Percentiles rank a stretch among this genome's conserved stretches.
These are phyloP conservation scores for Domatiomyces globalis DNA, from an alignment of 2,329 filamentous ascomycete species.

Conservation along the genomic window DNA sequence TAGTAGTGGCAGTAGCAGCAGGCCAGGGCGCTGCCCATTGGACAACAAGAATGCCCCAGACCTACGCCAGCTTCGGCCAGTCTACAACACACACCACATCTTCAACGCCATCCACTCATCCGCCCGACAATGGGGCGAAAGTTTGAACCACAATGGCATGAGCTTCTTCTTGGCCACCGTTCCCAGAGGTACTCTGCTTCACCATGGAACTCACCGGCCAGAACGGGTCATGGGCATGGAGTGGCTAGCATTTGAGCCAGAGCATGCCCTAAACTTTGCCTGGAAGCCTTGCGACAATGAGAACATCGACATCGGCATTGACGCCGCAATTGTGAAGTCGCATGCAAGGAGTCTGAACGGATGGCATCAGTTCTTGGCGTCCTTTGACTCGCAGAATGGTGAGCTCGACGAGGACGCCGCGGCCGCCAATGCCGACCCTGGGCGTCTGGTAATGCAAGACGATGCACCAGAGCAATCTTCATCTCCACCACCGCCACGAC, in stretches of 20 bases:
- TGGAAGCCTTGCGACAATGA: conserved; percentile 8
- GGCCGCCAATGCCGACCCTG: not conserved
- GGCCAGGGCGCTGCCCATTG: too few relatives aligned
- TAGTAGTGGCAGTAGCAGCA: not conserved
- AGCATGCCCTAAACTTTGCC: conserved; percentile 57
- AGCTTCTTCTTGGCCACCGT: conserved; percentile 53
- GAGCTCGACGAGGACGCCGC: too few relatives aligned
- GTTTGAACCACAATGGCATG: conserved; percentile 62
- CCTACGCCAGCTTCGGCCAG: not conserved
- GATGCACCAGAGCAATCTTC: too few relatives aligned
- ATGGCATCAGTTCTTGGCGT: not conserved
- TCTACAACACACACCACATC: conserved; percentile 45
- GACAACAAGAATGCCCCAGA: not conserved
- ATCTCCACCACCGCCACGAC: conserved; percentile 1
- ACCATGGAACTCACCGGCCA: conserved; percentile 44
- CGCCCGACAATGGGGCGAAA: conserved; percentile 61
- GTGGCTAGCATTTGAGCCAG: conserved; percentile 56
- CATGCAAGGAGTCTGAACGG: not conserved
- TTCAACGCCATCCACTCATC: conserved; percentile 62
- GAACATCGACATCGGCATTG: conserved; percentile 1
- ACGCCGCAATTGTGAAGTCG: not conserved
- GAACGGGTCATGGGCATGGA: conserved; percentile 33
- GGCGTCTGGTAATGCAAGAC: not conserved
- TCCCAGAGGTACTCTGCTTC: conserved; percentile 49
- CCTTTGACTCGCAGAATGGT: not conserved